Conservation (phyloP, 2,329 filamentous ascomycete species). For the Tolypocladium ophioglossoides region DNA sequence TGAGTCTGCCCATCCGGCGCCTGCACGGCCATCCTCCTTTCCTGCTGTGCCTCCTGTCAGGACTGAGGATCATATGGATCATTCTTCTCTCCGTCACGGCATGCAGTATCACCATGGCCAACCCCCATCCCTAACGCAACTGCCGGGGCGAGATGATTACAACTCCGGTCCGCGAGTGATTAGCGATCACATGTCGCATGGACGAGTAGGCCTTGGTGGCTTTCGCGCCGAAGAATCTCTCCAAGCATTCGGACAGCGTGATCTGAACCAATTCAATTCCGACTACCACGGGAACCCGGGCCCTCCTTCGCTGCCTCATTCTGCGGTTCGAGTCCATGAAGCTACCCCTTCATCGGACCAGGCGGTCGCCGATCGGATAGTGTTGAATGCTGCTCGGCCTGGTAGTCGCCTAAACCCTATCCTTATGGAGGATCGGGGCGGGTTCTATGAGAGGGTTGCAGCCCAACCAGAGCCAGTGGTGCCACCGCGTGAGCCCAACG, state of each 20-base stretch:
- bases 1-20: constrained; percentile 29
- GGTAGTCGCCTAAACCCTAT: constrained; percentile 22
- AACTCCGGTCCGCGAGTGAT: constrained; percentile 6
- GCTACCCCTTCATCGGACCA: constrained; percentile 6
- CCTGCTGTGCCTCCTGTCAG: constrained; percentile 18
- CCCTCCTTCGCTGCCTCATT: background rate
- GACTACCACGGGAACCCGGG: background rate
- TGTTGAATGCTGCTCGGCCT: constrained; percentile 18
- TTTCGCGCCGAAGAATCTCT: background rate
- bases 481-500: background rate
- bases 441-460: constrained; percentile 24
- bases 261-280: background rate
- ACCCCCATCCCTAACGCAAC: background rate
- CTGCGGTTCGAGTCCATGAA: constrained; percentile 6
- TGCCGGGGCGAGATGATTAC: background rate
- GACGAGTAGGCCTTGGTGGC: background rate
- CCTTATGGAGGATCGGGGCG: constrained; percentile 29
- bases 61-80: constrained; percentile 11
- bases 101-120: constrained; percentile 6
- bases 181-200: constrained; percentile 5
- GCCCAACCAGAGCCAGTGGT: background rate
- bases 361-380: constrained; percentile 15
- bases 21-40: constrained; percentile 23
- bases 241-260: background rate
- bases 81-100: constrained; percentile 6